phyloP scores from a whole-genome alignment of 2,329 filamentous ascomycete species.

The Xylariales sp. region DNA sequence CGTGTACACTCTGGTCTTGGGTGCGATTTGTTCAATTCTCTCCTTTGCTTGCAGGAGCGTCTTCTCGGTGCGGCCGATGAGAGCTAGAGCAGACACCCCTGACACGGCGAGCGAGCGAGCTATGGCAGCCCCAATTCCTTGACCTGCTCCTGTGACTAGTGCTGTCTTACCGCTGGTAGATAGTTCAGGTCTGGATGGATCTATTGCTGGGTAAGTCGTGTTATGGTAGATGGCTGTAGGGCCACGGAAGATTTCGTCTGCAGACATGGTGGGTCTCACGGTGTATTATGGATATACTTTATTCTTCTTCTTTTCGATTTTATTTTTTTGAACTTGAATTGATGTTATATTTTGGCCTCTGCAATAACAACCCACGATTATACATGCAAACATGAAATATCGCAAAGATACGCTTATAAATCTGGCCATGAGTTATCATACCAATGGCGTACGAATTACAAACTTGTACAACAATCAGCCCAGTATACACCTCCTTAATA shows the following conservation, averaged over 20 bases:
- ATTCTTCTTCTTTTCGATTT: too few relatives aligned
- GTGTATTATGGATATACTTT: too few relatives aligned
- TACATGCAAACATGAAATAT: too few relatives aligned
- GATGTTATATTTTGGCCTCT: too few relatives aligned
- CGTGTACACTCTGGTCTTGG: neutral
- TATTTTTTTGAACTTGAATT: too few relatives aligned
- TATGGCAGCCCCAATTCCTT: slow-evolving; percentile 4
- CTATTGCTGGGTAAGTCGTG: slow-evolving; percentile 1
- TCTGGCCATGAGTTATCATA: too few relatives aligned
- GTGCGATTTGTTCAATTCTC: neutral
- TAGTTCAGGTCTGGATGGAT: slow-evolving; percentile 1
- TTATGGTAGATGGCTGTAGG: neutral
- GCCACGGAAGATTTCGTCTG: neutral
- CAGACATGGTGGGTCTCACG: neutral
- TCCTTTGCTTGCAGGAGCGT: slow-evolving; percentile 2
- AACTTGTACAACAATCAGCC: too few relatives aligned
- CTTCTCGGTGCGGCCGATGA: slow-evolving; percentile 2
- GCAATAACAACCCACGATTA: too few relatives aligned
- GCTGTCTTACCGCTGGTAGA: slow-evolving; percentile 5
- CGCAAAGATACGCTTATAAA: too few relatives aligned
- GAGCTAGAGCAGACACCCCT: slow-evolving; percentile 2
- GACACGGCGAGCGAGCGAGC: slow-evolving; percentile 3
- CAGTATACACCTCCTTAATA: too few relatives aligned
- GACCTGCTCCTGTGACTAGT: slow-evolving; percentile 1
- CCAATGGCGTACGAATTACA: too few relatives aligned